A percentile compares a stretch with the other conserved stretches of the same genome.
phyloP scores from a whole-genome alignment of 345 rosid species.

The Eucalyptus tenuipes region DNA sequence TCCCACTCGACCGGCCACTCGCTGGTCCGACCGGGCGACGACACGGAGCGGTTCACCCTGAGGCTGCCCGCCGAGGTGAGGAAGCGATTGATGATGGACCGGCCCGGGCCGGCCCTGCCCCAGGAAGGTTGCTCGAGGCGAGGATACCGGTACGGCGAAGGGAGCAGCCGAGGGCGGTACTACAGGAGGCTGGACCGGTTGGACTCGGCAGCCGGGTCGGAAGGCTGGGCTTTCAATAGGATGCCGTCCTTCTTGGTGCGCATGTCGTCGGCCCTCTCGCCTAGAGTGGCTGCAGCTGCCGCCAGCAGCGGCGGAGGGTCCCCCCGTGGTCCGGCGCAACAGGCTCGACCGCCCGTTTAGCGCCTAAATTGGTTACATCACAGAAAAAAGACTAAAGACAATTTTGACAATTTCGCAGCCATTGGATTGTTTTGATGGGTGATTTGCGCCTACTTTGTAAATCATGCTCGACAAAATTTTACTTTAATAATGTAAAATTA shows the following conservation, averaged over 20 bases:
- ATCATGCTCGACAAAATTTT: neutral
- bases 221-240: slow-evolving; percentile 41
- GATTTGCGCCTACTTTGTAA: neutral
- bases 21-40: neutral
- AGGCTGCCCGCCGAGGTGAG: neutral
- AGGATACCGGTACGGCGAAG: slow-evolving; percentile 22
- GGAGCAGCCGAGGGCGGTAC: slow-evolving; percentile 31
- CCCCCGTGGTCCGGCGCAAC: slow-evolving; percentile 17
- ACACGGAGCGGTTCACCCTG: neutral
- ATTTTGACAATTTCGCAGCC: neutral
- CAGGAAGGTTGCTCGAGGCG: slow-evolving; percentile 32
- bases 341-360: neutral
- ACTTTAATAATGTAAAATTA: neutral
- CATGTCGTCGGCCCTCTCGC: slow-evolving; percentile 1
- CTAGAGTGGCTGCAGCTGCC: slow-evolving; percentile 10
- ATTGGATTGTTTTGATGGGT: neutral
- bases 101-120: slow-evolving; percentile 27
- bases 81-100: slow-evolving; percentile 45
- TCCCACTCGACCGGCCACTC: neutral
- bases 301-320: slow-evolving; percentile 4
- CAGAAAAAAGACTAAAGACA: neutral
- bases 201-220: slow-evolving; percentile 19
- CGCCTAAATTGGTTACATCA: neutral
- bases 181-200: slow-evolving; percentile 5
- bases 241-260: neutral